These are phyloP conservation scores for Lentinus tigrinus DNA, from an alignment of 768 basidiomycete species.

Conservation along the genomic window DNA sequence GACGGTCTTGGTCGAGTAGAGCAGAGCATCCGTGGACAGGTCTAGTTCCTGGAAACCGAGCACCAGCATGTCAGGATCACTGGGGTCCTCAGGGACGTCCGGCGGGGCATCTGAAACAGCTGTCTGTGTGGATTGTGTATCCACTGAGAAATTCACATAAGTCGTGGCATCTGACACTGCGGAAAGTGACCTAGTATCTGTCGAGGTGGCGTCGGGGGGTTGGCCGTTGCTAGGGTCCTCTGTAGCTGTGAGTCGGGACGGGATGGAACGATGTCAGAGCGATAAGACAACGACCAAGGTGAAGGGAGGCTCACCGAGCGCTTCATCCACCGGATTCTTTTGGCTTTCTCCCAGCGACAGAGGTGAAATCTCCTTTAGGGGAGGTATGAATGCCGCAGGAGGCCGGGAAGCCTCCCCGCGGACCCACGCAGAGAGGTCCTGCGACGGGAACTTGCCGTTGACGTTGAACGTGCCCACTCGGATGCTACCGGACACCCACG, in stretches of 20 bases:
- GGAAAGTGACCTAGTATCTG: not conserved
- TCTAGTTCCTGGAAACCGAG: constrained; percentile 82
- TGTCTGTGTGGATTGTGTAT: constrained; percentile 8
- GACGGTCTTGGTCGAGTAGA: constrained; percentile 62
- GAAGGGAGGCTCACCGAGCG: not conserved
- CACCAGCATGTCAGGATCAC: constrained; percentile 68
- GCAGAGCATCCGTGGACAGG: constrained; percentile 70
- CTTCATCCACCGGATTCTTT: constrained; percentile 4
- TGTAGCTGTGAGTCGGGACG: not conserved
- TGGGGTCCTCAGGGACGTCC: constrained; percentile 20
- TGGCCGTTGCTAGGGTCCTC: not conserved
- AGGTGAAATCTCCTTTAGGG: constrained; percentile 25
- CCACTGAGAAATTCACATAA: not conserved
- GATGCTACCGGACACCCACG: constrained; percentile 39
- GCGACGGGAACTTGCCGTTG: constrained; percentile 72
- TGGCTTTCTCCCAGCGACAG: constrained; percentile 20
- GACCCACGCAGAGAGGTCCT: constrained; percentile 71
- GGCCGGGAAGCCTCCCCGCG: constrained; percentile 26
- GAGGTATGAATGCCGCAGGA: constrained; percentile 18
- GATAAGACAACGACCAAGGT: not conserved
- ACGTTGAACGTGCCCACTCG: constrained; percentile 85
- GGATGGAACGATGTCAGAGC: not conserved
- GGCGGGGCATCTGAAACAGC: not conserved
- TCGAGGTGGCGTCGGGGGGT: not conserved
- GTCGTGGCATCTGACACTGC: not conserved